phyloP scores from a whole-genome alignment of 1,284 basidiomycete genomes.

The Phenoliferia sp. region DNA sequence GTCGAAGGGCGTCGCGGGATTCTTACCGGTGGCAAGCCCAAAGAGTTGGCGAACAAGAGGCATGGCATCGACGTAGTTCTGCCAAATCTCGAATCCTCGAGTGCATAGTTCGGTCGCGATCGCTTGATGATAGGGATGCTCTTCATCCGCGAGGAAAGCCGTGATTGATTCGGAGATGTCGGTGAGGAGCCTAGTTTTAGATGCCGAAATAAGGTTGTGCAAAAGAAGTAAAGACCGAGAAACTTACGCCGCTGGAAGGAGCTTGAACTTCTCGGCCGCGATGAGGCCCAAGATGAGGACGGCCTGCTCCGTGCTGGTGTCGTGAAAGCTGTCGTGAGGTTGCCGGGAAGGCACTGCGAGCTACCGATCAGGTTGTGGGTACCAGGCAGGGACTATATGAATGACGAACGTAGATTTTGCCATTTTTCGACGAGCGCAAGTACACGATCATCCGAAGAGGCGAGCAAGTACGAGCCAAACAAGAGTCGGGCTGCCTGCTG shows the following conservation, averaged over 20 bases:
- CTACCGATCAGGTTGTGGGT: not conserved
- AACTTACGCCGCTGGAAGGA: slow-evolving; percentile 64
- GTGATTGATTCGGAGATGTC: slow-evolving; percentile 78
- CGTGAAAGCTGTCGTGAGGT: slow-evolving; percentile 54
- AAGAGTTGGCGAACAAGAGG: slow-evolving; percentile 83
- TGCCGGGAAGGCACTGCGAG: slow-evolving; percentile 66
- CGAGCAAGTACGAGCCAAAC: slow-evolving; percentile 66
- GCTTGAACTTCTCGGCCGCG: slow-evolving; percentile 71
- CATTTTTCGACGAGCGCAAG: slow-evolving; percentile 59
- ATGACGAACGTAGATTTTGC: slow-evolving; percentile 56
- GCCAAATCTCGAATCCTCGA: slow-evolving; percentile 87
- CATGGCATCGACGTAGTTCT: slow-evolving; percentile 86
- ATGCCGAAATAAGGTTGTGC: not conserved
- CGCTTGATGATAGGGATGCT: slow-evolving; percentile 55
- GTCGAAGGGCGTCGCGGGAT: slow-evolving; percentile 55
- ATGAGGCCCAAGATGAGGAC: slow-evolving; percentile 77
- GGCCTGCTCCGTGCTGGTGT: slow-evolving; percentile 57
- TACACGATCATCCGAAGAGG: slow-evolving; percentile 63
- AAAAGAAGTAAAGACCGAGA: not conserved
- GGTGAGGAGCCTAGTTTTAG: slow-evolving; percentile 61
- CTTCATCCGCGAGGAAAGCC: slow-evolving; percentile 67
- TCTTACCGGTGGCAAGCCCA: slow-evolving; percentile 72
- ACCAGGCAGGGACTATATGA: not conserved
- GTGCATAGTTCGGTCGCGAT: slow-evolving; percentile 86
- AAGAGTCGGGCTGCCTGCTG: slow-evolving; percentile 67